These are phyloP conservation scores for Guillardia theta DNA, from an alignment of 78 protist species.

Conservation along the genomic window DNA sequence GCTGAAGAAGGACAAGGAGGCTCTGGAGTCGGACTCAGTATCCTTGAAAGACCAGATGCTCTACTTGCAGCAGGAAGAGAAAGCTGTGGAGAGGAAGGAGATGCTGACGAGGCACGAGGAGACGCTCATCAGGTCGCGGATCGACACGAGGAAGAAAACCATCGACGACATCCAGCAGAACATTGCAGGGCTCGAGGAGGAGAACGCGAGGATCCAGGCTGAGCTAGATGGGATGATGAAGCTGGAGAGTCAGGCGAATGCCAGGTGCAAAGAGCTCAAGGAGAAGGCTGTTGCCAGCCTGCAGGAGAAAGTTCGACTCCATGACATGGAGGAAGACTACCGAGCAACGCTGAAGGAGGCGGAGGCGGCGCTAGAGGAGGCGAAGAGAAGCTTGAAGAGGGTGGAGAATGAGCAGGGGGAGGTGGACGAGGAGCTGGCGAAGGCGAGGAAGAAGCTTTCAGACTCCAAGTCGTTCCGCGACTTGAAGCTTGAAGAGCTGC, in stretches of 20 bases:
- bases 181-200: neutral
- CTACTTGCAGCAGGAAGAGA: neutral
- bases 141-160: neutral
- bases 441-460: neutral
- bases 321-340: neutral
- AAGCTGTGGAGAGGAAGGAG: neutral
- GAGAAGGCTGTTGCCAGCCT: neutral
- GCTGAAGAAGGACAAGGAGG: neutral
- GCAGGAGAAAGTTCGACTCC: neutral
- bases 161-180: neutral
- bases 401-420: neutral
- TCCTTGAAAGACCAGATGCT: neutral
- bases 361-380: neutral
- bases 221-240: neutral
- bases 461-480: neutral
- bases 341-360: neutral
- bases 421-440: neutral
- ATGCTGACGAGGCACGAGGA: conserved; percentile 14
- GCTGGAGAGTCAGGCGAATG: neutral
- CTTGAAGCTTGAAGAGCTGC: neutral
- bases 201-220: neutral
- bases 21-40: neutral
- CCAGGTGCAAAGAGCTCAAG: neutral
- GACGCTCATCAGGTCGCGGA: neutral
- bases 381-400: neutral